Base-by-base conservation (phyloP, 768 basidiomycete genomes). In the Mycena latifolia region DNA sequence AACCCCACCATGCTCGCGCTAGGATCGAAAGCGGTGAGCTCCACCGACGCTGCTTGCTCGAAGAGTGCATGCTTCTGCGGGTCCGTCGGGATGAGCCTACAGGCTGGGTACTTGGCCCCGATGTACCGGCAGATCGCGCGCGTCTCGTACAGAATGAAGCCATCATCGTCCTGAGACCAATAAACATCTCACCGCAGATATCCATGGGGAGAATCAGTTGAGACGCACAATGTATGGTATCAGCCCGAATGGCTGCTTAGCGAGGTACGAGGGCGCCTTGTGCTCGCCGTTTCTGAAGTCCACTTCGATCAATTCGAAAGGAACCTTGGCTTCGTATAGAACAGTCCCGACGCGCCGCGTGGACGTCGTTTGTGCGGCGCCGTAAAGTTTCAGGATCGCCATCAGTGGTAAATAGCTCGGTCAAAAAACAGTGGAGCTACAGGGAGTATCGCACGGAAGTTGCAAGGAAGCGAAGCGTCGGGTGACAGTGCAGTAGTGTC, bases 91-190 rank as follows among this genome's bases (percentile, higher is more conserved):
- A 84, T 69, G 46, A 86, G 77, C 14, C 82, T 81, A 66, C 81
- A 77, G 39, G 66, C 48, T 1, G 76, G 71, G 63, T 85, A 79
- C 71, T 85, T 85, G 58, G 68, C 70, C 57, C 77, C 78, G 67
- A 86, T 58, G 72, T 86, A 88, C 25, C 82, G 80, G 20, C 63
- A 66, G 53, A n/a, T n/a, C n/a, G n/a, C n/a, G n/a, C n/a, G n/a
- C n/a, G n/a, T n/a, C n/a, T n/a, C n/a, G n/a, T n/a, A 87, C 9
- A 88, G 65, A 56, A 78, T 72, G 69, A 86, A 80, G 15, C 83
- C 85, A 31, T 82, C 84, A 20, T 86, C 84, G 57, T 82, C 68
- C 78, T 79, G 46, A 14, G 8, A 3, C n/a, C 3, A 2, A 20
- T 10, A 7, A 6, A 18, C 10, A 28, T 43, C 37, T 37, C 14